Evolutionary conservation across 2,329 filamentous ascomycete genomes (phyloP).

Genomic region (Microdochium paspali): DNA sequence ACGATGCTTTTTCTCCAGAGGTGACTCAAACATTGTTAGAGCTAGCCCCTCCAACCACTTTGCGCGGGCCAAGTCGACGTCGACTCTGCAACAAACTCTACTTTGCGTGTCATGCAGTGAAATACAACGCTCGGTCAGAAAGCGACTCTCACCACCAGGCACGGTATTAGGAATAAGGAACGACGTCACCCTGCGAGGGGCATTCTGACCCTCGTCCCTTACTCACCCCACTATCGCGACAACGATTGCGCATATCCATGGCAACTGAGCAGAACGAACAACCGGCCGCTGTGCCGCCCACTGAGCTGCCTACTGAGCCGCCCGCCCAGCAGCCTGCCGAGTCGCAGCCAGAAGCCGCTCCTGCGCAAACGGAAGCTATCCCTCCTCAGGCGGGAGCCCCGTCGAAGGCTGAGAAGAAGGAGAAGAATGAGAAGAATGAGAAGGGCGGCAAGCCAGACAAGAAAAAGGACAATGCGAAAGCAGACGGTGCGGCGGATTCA

Average conservation of each 20-base stretch:
- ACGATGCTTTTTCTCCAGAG: background rate
- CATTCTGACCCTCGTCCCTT: background rate
- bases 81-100: too few species aligned
- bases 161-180: too few species aligned
- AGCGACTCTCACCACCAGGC: too few species aligned
- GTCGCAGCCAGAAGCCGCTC: background rate
- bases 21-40: background rate
- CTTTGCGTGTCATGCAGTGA: too few species aligned
- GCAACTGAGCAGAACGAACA: background rate
- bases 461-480: slow-evolving; percentile 9
- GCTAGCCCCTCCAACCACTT: background rate
- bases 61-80: background rate
- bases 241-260: background rate
- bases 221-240: background rate
- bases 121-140: too few species aligned
- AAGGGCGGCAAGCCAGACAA: too few species aligned
- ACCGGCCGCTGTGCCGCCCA: background rate
- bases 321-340: background rate
- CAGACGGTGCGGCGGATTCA: slow-evolving; percentile 10
- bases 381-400: background rate
- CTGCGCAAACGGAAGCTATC: background rate
- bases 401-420: slow-evolving; percentile 4
- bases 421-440: slow-evolving; percentile 8
- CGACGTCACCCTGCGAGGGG: background rate
- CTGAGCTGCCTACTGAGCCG: too few species aligned